Evolutionary conservation across 495 filamentous ascomycete species (phyloP).

Genomic region (Tuber magnatum): DNA sequence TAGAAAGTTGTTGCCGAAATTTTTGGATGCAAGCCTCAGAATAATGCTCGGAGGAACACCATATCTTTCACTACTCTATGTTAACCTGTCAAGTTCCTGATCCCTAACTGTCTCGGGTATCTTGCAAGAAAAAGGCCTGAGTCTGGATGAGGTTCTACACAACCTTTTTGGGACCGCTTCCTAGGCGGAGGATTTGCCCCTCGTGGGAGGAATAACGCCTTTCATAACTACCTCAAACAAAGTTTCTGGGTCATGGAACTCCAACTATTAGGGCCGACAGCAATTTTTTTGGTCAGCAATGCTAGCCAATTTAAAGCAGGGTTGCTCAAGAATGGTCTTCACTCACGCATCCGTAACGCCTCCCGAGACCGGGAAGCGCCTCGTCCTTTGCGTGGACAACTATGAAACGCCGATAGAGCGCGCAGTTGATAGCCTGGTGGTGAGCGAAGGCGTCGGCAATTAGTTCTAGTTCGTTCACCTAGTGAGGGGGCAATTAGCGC

Average conservation of each 20-base stretch:
- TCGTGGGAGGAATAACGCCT: constrained; percentile 39
- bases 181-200: constrained; percentile 27
- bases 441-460: constrained; percentile 34
- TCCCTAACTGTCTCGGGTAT: background rate
- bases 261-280: background rate
- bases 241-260: constrained; percentile 37
- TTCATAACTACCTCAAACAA: constrained; percentile 52
- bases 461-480: constrained; percentile 29
- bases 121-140: background rate
- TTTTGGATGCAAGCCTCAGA: background rate
- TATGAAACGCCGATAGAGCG: constrained; percentile 34
- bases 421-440: constrained; percentile 31
- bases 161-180: background rate
- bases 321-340: constrained; percentile 12
- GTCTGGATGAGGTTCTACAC: background rate
- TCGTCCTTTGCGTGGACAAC: constrained; percentile 33
- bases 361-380: constrained; percentile 14
- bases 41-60: background rate
- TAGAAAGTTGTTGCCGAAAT: background rate
- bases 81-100: background rate
- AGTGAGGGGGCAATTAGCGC: constrained; percentile 12
- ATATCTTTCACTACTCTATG: background rate
- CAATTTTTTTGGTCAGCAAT: background rate
- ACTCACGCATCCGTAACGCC: constrained; percentile 43
- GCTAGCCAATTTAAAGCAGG: constrained; percentile 10